Evolutionary conservation across 345 rosid genomes (phyloP), one percentile per base, ranked within the genome.

Genomic region (Dimocarpus longan): DNA sequence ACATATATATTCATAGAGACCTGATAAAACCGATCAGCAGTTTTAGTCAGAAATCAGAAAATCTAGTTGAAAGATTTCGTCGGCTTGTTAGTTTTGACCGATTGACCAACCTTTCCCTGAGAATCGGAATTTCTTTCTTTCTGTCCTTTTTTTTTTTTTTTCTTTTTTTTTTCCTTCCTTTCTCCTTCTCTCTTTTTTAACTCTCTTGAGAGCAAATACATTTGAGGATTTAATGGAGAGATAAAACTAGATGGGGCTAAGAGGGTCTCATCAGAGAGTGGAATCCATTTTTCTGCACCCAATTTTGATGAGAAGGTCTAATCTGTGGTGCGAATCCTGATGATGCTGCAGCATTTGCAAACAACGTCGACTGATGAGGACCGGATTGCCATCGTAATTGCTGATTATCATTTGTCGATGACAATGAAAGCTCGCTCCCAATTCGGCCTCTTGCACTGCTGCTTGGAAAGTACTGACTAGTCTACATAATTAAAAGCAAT

Each of bases 321-420:
- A 66, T 86, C 83, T 88, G 95, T 72, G 86, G 89, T 50, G 92
- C 92, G 99, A 92, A 95, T 95, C 99, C 98, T 93, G 99, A 95
- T 93, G 99, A 95, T 95, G 97, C 98, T 90, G 99, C 99, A 90
- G 97, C 98, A 91, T 82, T 89, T 84, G 95, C 85, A 87, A 85
- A 86, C 80, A 85, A 69, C 76, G 8, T 54, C 5, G 19, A 3
- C 59, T 86, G 92, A 48, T 84, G 85, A 77, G 85, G 84, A 78
- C 91, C 90, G 4, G 87, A 70, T 80, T 89, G 89, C 89, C 87
- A 85, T 71, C 86, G 88, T 26, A 66, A 80, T 26, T 79, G 82
- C 21, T 78, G 91, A 75, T 82, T 82, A 54, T 79, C 88, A 32
- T 18, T 65, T 32, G 84, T 79, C 2, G 60, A 54, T 21, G 90